Base-by-base conservation (phyloP, 345 rosid genomes). In the Trapa incisa region DNA sequence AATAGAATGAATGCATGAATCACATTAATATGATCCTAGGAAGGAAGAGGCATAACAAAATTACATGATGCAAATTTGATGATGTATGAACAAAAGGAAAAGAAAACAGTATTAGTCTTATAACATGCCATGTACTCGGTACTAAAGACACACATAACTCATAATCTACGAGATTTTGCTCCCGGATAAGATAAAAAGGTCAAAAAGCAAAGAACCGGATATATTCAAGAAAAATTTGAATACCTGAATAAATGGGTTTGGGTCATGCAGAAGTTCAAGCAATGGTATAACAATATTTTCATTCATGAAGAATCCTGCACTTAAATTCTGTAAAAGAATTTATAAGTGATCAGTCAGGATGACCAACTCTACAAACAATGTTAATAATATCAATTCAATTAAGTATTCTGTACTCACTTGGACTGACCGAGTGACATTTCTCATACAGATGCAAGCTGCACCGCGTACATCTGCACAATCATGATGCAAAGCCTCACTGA, bases 401-500 rank as follows among this genome's bases (percentile, higher is more conserved):
- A 45, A 2, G 36, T 65, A 67, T 65, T 60, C 65, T 65, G 70
- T 69, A 68, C 91, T 77, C 72, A 92, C 98, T 95, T 92, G 86
- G 78, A 92, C 62, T 66, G 96, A 92, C 61, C 98, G 88, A 77
- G 88, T 70, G 75, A 84, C 80, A 67, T 81, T 87, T 86, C 72
- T 85, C 68, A 92, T 67, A 82, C 96, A 92, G 72, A 81, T 78
- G 70, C 98, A 87, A 61, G 96, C 92, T 1, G 96, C 91, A 71
- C 65, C 54, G 39, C 91, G 87, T 71, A 89, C 88, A 78, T 84
- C 82, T 65, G 78, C 74, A 76, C 76, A 75, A 58, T 86, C 81
- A 79, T 85, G 88, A 68, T 68, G 80, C 53, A 92, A 70, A 7
- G 87, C 92, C 74, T 79, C 72, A 52, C 65, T 42, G 43, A 92